Base-by-base conservation (phyloP, 1,284 basidiomycete species). In the Trichosporon sp. region DNA sequence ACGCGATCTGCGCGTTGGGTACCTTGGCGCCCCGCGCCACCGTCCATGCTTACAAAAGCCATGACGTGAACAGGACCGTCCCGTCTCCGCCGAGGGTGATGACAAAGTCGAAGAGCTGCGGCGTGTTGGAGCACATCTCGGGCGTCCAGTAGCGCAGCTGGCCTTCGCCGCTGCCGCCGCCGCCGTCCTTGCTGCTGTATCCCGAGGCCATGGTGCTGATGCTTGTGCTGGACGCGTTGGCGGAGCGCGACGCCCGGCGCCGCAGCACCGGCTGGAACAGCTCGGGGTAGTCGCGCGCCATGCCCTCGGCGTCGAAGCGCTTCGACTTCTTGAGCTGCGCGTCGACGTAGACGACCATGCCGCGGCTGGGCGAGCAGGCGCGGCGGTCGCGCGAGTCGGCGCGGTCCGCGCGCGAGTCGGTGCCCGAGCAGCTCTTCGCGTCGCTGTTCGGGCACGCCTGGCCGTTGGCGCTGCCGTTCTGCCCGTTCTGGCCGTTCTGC, bases 71-170 rank as follows among this genome's bases (percentile, higher is more conserved):
- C 23, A 99, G 88, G 1, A 99, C 96, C 0, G 97, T 99, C 12
- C 97, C 97, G 80, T 99, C 97, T 18, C 97, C 97, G 60, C 97
- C 97, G 70, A 97, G 90, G 91, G 97, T 99, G 65, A 99, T 87
- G 70, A 99, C 97, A 80, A 99, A 97, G 83, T 99, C 97, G 78
- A 99, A 99, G 8, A 98, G 86, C 79, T 99, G 92, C 0, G 97
- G 92, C 69, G 89, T 92, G 67, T 88, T 87, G 69, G 88, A 91
- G 84, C 97, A 99, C 95, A 99, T 97, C 65, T 92, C 92, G 70
- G 91, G 90, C 0, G 95, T 98, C 97, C 97, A 99, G 81, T 96
- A 99, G 62, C 97, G 87, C 64, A 99, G 85, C 80, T 98, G 95
- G 6, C 97, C 97, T 70, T 95, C 90, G 63, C 90, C 89, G 32